A percentile compares a stretch with the other conserved stretches of the same genome.
Evolutionary conservation across 306 rosid genomes (phyloP).

Genomic region (Vigna radiata): DNA sequence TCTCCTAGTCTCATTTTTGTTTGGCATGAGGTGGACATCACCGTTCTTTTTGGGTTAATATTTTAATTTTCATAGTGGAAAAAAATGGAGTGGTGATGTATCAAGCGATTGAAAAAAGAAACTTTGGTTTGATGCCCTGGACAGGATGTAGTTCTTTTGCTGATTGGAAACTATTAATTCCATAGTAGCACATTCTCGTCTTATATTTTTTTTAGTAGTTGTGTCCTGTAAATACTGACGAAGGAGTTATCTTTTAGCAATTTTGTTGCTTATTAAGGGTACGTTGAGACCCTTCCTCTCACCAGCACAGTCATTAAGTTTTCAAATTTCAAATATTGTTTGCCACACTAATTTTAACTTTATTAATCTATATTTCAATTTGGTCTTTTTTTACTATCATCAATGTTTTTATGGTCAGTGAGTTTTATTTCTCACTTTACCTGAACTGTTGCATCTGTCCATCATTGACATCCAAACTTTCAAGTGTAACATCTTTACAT

Average conservation of each 20-base stretch:
- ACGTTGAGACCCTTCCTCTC: background rate
- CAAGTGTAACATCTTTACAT: too few species aligned
- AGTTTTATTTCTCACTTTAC: too few species aligned
- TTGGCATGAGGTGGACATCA: background rate
- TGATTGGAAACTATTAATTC: background rate
- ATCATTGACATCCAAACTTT: too few species aligned
- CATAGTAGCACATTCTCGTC: background rate
- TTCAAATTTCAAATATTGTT: background rate
- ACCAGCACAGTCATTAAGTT: background rate
- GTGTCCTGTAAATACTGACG: background rate
- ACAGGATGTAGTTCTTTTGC: background rate
- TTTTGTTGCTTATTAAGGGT: slow-evolving; percentile 1
- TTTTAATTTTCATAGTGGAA: background rate
- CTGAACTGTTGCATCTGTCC: too few species aligned
- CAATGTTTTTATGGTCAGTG: too few species aligned
- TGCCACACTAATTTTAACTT: too few species aligned
- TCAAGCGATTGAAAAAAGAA: background rate
- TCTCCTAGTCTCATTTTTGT: background rate
- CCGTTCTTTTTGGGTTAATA: too few species aligned
- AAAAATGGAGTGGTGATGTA: slow-evolving; percentile 17
- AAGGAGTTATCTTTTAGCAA: background rate
- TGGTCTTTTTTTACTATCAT: too few species aligned
- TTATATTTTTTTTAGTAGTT: background rate
- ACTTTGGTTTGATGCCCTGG: background rate
- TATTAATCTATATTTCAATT: too few species aligned